These are phyloP conservation scores for Plasmodium gonderi DNA, from an alignment of 169 alveolate genomes.

Conservation along the genomic window DNA sequence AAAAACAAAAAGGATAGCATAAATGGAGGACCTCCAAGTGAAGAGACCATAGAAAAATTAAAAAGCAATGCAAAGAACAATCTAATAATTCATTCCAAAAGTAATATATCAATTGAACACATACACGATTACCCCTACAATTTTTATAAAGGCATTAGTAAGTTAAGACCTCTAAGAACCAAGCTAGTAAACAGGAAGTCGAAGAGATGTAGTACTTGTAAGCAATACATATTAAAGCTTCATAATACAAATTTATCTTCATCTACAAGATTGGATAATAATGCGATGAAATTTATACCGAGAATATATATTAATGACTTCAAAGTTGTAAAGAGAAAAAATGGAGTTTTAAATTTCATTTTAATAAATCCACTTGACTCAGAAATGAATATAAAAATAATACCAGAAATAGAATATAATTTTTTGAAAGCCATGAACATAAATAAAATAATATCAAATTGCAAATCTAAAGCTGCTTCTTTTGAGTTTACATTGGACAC, in stretches of 20 bases:
- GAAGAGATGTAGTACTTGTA: constrained; percentile 40
- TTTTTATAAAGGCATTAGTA: constrained; percentile 38
- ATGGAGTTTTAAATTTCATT: constrained; percentile 59
- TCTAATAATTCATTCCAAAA: constrained; percentile 12
- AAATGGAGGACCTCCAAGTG: background rate
- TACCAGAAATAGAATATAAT: constrained; percentile 38
- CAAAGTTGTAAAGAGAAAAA: constrained; percentile 30
- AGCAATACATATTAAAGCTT: constrained; percentile 41
- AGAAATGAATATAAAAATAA: constrained; percentile 66
- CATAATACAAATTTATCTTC: constrained; percentile 36
- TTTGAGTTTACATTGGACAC: constrained; percentile 41
- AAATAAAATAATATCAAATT: constrained; percentile 23
- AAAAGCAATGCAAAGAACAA: background rate
- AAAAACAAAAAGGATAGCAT: background rate
- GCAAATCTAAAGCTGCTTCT: constrained; percentile 8
- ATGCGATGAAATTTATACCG: constrained; percentile 56
- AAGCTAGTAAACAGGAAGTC: constrained; percentile 27
- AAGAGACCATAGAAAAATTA: background rate
- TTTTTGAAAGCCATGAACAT: constrained; percentile 20
- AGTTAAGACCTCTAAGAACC: constrained; percentile 35
- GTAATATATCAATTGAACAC: constrained; percentile 34
- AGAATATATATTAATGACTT: constrained; percentile 64
- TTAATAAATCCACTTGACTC: constrained; percentile 46
- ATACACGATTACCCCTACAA: constrained; percentile 36
- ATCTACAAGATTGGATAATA: constrained; percentile 18